Evolutionary conservation across 148 eudicot species (phyloP), one percentile per base, ranked within the genome.

Genomic region (Amaranthus palmeri): DNA sequence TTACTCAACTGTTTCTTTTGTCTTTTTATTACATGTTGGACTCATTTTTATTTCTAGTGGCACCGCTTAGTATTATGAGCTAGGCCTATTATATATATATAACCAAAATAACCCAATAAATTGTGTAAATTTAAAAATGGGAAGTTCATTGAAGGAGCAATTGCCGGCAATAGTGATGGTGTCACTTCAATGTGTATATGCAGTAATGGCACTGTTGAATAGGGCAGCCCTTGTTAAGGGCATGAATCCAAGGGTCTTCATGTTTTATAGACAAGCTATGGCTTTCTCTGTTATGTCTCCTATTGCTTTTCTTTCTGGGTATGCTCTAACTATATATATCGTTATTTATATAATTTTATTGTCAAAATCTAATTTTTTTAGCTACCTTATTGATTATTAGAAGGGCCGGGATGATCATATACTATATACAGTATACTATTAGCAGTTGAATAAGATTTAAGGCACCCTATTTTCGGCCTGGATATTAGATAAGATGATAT

Each of bases 211-310:
- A 18, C 70, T 92, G 0, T 51, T 70, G 42, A 82, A 75, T 65
- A 81, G 92, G 78, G 92, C 82, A 57, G 84, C 93, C 70, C 82
- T 91, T 72, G 69, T 88, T 49, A 65, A 88, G 67, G 96, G 85
- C 58, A 76, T 89, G 86, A 89, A 85, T 68, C 88, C 97, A 5
- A 72, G 88, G 14, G 90, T 92, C 1, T 89, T 86, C 77, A 86
- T 89, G 42, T 82, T 87, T 68, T 92, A 87, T 61, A 77, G 96
- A 17, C 96, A 89, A 82, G 77, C 81, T 45, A 77, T 76, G 4
- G 96, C 95, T 6, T 83, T 87, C 71, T 60, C 81, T 58, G 71
- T 89, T 45, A 83, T 89, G 68, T 81, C 86, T 71, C 97, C 97
- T 7, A 4, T 86, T 47, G 88, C 92, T 48, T 80, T 43, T 57